Percentiles rank a stretch among this genome's conserved stretches.
phyloP scores from a whole-genome alignment of 2,329 filamentous ascomycete species.

The Microsporum audouinii region DNA sequence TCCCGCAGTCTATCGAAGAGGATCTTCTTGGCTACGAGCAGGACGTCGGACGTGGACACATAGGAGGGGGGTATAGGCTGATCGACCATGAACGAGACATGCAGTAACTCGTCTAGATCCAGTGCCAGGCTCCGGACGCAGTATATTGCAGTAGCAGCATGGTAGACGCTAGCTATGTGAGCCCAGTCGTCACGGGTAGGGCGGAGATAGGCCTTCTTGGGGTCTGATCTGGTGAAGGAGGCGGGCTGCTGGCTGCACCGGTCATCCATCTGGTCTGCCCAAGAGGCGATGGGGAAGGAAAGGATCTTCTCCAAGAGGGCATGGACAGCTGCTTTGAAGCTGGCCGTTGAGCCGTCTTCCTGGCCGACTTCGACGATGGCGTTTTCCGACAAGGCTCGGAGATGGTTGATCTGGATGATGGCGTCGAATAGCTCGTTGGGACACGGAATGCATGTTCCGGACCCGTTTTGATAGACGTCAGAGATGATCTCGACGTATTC shows the following conservation, averaged over 20 bases:
- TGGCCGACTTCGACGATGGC: neutral
- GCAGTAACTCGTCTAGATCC: constrained; percentile 10
- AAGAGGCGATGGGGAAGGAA: constrained; percentile 10
- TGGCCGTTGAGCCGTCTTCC: neutral
- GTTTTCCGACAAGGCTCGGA: constrained; percentile 8
- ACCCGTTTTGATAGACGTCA: constrained; percentile 11
- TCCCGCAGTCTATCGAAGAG: constrained; percentile 8
- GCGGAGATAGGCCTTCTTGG: constrained; percentile 9
- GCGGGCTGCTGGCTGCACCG: neutral
- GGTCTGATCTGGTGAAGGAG: neutral
- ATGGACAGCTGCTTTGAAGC: neutral
- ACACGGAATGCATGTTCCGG: constrained; percentile 12
- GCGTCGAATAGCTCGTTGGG: constrained; percentile 12
- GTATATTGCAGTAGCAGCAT: constrained; percentile 13
- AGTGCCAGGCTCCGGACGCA: constrained; percentile 12
- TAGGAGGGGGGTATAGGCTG: constrained; percentile 5
- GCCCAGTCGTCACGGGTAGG: constrained; percentile 12
- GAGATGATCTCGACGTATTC: constrained; percentile 11
- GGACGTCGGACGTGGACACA: constrained; percentile 10
- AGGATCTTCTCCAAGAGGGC: constrained; percentile 10
- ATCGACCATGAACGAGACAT: neutral
- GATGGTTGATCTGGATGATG: constrained; percentile 15
- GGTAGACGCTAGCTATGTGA: constrained; percentile 12
- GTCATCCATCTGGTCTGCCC: constrained; percentile 10
- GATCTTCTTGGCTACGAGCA: constrained; percentile 10